Evolutionary conservation across 306 rosid genomes (phyloP).

Genomic region (Casuarina cunninghamiana): DNA sequence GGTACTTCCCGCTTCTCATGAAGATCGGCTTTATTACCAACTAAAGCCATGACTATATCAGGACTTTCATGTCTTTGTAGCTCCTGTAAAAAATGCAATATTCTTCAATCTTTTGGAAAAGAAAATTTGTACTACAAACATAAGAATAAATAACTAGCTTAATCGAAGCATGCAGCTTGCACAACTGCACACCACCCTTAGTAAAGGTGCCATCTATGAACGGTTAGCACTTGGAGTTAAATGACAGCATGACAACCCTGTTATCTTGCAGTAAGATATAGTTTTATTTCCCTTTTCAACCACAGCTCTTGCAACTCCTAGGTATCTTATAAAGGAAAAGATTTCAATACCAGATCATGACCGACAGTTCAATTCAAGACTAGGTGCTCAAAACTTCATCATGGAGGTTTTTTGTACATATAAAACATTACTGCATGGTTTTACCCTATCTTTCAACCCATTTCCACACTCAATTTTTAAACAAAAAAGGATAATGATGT

Average conservation of each 20-base stretch:
- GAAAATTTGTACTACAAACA: not conserved
- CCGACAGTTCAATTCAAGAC: too few relatives aligned
- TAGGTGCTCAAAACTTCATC: not conserved
- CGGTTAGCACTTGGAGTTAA: not conserved
- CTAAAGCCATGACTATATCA: slow-evolving; percentile 91
- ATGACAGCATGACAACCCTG: not conserved
- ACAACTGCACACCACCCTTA: not conserved
- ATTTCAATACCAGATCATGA: not conserved
- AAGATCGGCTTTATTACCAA: slow-evolving; percentile 95
- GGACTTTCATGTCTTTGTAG: slow-evolving; percentile 94
- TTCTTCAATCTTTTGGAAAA: slow-evolving; percentile 32
- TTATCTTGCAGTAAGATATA: not conserved
- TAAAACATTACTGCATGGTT: not conserved
- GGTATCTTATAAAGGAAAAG: not conserved
- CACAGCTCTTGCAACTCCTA: not conserved
- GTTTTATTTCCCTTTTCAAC: not conserved
- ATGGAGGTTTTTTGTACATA: too few relatives aligned
- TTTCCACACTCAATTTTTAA: not conserved
- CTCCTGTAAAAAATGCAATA: slow-evolving; percentile 54
- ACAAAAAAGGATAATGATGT: not conserved
- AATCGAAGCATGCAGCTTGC: not conserved
- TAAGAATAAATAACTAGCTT: slow-evolving; percentile 7
- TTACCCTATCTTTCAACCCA: not conserved
- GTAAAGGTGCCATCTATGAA: not conserved
- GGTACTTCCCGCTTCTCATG: slow-evolving; percentile 83